Evolutionary conservation across 345 rosid genomes (phyloP), one percentile per base, ranked within the genome.

Genomic region (Camelina sativa): DNA sequence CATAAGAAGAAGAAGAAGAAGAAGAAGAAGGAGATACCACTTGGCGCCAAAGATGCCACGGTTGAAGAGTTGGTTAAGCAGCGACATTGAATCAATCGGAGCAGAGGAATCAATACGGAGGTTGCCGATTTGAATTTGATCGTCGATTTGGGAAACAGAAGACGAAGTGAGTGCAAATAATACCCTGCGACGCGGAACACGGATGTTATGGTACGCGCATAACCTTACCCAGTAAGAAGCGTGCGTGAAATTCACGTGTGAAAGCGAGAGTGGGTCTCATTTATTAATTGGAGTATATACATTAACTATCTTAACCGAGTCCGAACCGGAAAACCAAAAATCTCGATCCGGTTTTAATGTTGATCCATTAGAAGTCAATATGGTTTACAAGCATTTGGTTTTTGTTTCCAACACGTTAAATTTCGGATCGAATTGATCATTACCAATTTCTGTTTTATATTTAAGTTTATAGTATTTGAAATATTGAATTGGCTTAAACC

Each of bases 1-100:
- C 38, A 13, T 13, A 22, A 63, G 11, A 1, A 17, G 8, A 44
- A 25, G n/a, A n/a, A n/a, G 43, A 1, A 43, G n/a, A 41, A 28
- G 52, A 34, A 35, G 54, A 40, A 47, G 43, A 11, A 25, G 57
- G n/a, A 69, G 63, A 60, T 16, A 78, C 81, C 98, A 88, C 86
- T 89, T 91, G 35, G 97, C 78, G 73, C 88, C 97, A 59, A 91
- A 93, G 79, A 93, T 79, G 61, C 98, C 96, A 69, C 98, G 85
- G 76, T 89, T 93, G 85, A 93, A 91, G 77, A 93, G 93, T 71
- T 93, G 97, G 75, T 89, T 93, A 28, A 91, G 81, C 73, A 93
- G 91, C 56, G 98, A 93, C 98, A 91, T 91, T 37, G 79, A 43
- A 43, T 46, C 80, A 8, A 28, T 28, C 30, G 72, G 72, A 71